Conservation (phyloP, 2,329 filamentous ascomycete genomes). For the Massarina eburnea region DNA sequence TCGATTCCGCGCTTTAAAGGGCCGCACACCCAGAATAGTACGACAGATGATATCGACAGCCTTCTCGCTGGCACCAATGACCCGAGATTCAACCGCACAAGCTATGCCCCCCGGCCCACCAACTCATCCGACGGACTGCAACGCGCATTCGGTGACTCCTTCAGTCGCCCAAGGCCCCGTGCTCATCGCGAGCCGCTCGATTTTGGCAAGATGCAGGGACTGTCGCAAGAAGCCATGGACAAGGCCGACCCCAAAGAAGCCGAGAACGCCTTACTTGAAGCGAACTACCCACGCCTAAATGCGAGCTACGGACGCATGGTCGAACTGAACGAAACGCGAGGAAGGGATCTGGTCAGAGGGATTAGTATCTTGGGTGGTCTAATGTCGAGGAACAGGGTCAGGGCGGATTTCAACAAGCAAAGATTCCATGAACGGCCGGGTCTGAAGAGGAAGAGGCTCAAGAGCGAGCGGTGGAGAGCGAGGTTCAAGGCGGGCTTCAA, state of each 20-base stretch:
- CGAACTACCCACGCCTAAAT: conserved; percentile 37
- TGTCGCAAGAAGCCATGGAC: conserved; percentile 15
- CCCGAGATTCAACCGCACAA: conserved; percentile 1
- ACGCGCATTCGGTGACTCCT: conserved; percentile 12
- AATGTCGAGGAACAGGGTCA: conserved; percentile 60
- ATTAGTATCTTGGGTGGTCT: conserved; percentile 47
- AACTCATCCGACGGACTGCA: conserved; percentile 11
- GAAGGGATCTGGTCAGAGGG: conserved; percentile 52
- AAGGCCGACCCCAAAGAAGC: conserved; percentile 5
- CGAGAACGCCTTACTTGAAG: conserved; percentile 15
- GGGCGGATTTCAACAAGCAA: conserved; percentile 59
- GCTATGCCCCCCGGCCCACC: conserved; percentile 1
- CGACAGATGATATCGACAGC: conserved; percentile 24
- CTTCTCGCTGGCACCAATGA: conserved; percentile 20
- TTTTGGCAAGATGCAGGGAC: conserved; percentile 23
- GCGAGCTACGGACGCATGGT: conserved; percentile 46
- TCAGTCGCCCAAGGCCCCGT: conserved; percentile 2
- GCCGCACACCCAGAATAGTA: background rate
- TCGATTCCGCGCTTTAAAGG: background rate
- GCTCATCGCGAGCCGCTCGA: conserved; percentile 4
- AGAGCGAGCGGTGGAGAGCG: conserved; percentile 67
- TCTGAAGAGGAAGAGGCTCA: conserved; percentile 74
- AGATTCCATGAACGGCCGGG: conserved; percentile 74
- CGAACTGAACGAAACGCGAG: conserved; percentile 32
- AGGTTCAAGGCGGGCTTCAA: conserved; percentile 71